Percentiles rank a stretch among this genome's conserved stretches.
Conservation (phyloP, 257 asterid genomes). For the Fraxinus cuspidata region DNA sequence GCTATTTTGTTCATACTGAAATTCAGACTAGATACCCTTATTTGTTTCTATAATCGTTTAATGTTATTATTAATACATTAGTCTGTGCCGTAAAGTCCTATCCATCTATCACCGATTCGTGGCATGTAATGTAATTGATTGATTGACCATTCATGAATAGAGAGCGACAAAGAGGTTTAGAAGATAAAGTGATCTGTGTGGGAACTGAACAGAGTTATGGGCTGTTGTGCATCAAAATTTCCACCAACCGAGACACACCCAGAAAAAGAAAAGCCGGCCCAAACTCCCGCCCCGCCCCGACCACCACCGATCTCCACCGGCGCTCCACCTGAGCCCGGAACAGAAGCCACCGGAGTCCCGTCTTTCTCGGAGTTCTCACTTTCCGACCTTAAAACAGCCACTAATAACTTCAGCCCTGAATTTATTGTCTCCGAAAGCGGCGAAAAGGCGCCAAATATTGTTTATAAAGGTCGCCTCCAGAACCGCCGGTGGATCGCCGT, state of each 20-base stretch:
- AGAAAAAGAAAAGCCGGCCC: constrained; percentile 41
- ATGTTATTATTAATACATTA: not conserved
- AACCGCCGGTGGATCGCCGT: constrained; percentile 68
- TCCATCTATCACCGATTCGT: too few relatives aligned
- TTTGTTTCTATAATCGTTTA: not conserved
- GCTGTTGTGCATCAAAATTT: constrained; percentile 54
- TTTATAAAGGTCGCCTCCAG: constrained; percentile 63
- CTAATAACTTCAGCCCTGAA: constrained; percentile 60
- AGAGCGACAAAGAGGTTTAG: not conserved
- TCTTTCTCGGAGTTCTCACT: constrained; percentile 50
- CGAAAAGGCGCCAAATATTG: constrained; percentile 67
- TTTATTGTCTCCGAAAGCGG: constrained; percentile 70
- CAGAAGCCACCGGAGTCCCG: constrained; percentile 38
- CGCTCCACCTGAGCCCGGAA: constrained; percentile 22
- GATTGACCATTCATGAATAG: constrained; percentile 9
- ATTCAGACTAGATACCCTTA: not conserved
- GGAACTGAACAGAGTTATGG: constrained; percentile 40
- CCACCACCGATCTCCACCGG: constrained; percentile 20
- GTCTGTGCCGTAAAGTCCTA: not conserved
- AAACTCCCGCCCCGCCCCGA: constrained; percentile 23
- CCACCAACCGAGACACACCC: constrained; percentile 42
- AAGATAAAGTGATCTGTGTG: constrained; percentile 5
- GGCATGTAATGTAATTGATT: not conserved
- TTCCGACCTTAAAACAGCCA: constrained; percentile 61
- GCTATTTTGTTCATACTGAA: too few relatives aligned